A percentile compares a stretch with the other conserved stretches of the same genome.
phyloP scores from a whole-genome alignment of 1,284 basidiomycete genomes.

The Fomitopsis pinicola region DNA sequence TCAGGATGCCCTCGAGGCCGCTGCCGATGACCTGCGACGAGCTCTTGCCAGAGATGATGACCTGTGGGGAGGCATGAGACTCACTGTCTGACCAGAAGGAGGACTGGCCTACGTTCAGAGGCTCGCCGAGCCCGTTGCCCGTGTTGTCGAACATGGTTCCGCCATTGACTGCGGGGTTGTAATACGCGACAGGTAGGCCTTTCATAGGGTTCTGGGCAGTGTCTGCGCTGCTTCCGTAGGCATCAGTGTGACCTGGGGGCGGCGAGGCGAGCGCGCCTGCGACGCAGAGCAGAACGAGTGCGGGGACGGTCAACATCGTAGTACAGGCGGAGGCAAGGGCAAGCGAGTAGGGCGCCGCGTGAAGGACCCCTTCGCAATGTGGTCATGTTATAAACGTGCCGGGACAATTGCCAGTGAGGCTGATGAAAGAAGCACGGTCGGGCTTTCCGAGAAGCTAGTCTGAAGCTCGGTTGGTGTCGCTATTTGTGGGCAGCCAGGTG shows the following conservation, averaged over 20 bases:
- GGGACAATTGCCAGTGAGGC: not conserved
- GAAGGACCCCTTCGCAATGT: not conserved
- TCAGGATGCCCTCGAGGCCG: constrained; percentile 56
- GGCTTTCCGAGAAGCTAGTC: not conserved
- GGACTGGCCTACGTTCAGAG: constrained; percentile 50
- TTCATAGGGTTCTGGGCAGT: too few relatives aligned
- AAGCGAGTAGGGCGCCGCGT: not conserved
- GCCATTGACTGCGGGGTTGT: constrained; percentile 39
- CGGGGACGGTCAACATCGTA: not conserved
- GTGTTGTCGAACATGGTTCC: constrained; percentile 52
- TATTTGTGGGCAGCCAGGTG: not conserved
- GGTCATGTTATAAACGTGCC: not conserved
- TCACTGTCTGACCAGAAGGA: not conserved
- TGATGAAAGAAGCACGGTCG: not conserved
- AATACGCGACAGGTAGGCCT: constrained; percentile 30
- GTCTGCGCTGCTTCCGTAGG: not conserved
- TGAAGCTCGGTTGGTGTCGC: not conserved
- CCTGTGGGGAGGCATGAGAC: constrained; percentile 37
- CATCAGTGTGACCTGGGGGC: not conserved
- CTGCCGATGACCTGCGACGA: constrained; percentile 55
- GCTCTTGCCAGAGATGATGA: constrained; percentile 58
- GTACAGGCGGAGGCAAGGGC: not conserved
- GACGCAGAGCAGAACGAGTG: not conserved
- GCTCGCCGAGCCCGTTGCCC: constrained; percentile 55
- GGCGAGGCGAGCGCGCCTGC: not conserved